These are phyloP conservation scores for Viola pubescens DNA, from an alignment of 441 rosid genomes.

Conservation along the genomic window DNA sequence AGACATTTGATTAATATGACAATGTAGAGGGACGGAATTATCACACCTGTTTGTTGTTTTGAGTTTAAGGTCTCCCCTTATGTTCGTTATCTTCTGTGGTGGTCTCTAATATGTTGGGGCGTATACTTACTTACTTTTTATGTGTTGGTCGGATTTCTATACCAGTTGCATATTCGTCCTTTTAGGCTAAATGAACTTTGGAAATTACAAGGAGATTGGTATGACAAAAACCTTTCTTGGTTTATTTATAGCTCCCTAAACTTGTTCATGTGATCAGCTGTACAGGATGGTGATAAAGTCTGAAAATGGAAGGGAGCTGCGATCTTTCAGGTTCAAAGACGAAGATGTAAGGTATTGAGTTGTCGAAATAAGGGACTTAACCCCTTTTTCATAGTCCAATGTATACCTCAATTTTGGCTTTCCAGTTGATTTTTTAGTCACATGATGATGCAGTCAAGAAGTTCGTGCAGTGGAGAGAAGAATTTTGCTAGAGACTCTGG, in stretches of 20 bases:
- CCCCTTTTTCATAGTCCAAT: neutral
- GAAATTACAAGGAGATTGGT: neutral
- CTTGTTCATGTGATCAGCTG: conserved; percentile 53
- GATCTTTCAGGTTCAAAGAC: conserved; percentile 77
- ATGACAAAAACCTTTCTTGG: no score
- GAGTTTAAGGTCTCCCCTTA: no score
- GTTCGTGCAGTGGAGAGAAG: conserved; percentile 88
- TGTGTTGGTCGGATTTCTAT: no score
- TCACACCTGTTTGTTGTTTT: no score
- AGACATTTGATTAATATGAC: no score
- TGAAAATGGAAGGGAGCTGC: conserved; percentile 76
- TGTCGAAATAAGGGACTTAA: neutral
- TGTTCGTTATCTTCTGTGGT: no score
- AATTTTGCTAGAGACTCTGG: conserved; percentile 73
- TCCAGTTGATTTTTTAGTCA: neutral
- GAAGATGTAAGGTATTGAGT: conserved; percentile 63
- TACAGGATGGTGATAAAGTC: conserved; percentile 85
- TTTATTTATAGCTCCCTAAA: conserved; percentile 26
- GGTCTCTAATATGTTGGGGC: no score
- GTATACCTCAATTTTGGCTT: neutral
- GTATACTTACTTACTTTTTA: no score
- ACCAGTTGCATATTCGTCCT: no score
- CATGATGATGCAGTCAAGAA: conserved; percentile 62
- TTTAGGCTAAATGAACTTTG: neutral
- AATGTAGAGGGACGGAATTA: no score